Conservation (phyloP, 140 eudicot genomes). For the Flaveria floridana region DNA sequence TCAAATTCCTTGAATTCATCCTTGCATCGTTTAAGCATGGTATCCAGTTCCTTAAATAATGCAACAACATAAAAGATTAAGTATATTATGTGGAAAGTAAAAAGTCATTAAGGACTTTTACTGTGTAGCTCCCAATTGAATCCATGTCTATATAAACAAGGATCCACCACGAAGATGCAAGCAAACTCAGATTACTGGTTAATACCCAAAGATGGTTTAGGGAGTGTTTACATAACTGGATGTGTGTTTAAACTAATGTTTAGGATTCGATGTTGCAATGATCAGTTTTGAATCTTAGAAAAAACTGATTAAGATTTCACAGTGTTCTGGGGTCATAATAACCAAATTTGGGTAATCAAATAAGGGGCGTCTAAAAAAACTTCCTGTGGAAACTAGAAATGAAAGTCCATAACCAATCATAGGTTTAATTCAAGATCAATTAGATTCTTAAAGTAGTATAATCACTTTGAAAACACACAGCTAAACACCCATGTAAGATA, state of each 20-base stretch:
- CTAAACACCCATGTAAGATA: neutral
- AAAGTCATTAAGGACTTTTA: neutral
- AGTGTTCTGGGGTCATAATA: neutral
- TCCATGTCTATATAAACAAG: neutral
- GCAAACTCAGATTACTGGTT: neutral
- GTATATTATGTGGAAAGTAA: neutral
- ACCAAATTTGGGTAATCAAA: neutral
- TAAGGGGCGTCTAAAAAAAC: neutral
- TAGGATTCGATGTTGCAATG: neutral
- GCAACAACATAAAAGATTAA: conserved; percentile 15
- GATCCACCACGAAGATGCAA: neutral
- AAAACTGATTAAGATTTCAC: neutral
- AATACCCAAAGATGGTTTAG: neutral
- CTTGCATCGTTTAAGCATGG: conserved; percentile 50
- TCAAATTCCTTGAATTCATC: conserved; percentile 91
- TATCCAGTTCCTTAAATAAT: conserved; percentile 66
- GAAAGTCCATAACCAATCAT: neutral
- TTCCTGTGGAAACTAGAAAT: neutral
- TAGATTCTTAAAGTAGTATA: neutral
- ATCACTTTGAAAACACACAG: neutral
- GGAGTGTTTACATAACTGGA: neutral
- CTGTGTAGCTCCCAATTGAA: neutral
- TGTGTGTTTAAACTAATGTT: neutral
- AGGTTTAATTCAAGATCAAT: neutral
- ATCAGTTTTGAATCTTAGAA: neutral